Evolutionary conservation across 2,329 filamentous ascomycete species (phyloP).

Genomic region (Apiospora rasikravindrae): DNA sequence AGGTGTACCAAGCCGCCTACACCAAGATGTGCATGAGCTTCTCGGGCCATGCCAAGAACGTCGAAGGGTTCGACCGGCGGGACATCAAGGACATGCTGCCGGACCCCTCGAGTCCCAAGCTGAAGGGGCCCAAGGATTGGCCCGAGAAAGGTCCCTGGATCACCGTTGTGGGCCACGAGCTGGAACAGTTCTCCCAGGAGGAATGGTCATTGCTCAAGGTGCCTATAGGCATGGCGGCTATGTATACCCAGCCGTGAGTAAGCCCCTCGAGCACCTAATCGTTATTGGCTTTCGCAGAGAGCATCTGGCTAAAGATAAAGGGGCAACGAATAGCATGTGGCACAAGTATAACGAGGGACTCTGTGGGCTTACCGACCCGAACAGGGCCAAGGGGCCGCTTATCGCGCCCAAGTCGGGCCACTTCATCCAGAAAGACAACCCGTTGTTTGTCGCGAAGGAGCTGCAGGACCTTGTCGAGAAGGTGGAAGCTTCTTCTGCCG

Average conservation of each 20-base stretch:
- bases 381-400: constrained; percentile 44
- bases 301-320: constrained; percentile 21
- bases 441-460: constrained; percentile 46
- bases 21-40: constrained; percentile 47
- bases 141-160: constrained; percentile 46
- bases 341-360: constrained; percentile 58
- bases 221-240: constrained; percentile 46
- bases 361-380: constrained; percentile 46
- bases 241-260: constrained; percentile 54
- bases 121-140: constrained; percentile 41
- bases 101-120: constrained; percentile 44
- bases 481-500: neutral
- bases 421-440: constrained; percentile 61
- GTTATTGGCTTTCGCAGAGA: neutral
- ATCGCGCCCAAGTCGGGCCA: constrained; percentile 56
- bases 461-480: neutral
- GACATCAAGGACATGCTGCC: constrained; percentile 51
- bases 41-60: constrained; percentile 53
- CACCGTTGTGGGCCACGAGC: constrained; percentile 60
- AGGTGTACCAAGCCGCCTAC: constrained; percentile 40
- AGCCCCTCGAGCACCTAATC: neutral
- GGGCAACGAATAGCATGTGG: constrained; percentile 46
- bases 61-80: constrained; percentile 54
- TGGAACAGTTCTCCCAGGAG: constrained; percentile 56
- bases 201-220: constrained; percentile 35